Evolutionary conservation across 1,139 yeast genomes (phyloP), one percentile per base, ranked within the genome.

Genomic region (Sugiyamaella japonica): DNA sequence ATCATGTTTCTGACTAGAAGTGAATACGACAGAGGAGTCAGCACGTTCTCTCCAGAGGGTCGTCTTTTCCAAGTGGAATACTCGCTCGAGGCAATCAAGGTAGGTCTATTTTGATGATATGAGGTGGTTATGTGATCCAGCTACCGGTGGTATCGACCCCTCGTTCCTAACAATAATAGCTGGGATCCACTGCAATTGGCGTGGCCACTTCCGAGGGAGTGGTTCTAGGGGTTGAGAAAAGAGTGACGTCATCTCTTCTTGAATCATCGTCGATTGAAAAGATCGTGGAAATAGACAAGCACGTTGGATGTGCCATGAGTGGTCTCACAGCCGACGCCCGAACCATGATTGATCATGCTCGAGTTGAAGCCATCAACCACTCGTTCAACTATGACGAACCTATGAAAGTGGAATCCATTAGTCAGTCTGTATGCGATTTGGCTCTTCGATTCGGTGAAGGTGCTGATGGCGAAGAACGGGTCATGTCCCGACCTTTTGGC

Each of bases 401-500:
- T 48, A 89, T 93, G 66, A 87, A 88, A 56, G 96, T 93, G 38
- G 99, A 95, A 72, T 83, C 96, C 52, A 83, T 93, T 66, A 91
- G 99, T 12, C 99, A 95, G 73, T 85, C 96, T 1, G 97, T 95
- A 25, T 93, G 99, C 73, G 99, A 95, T 74, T 80, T 95, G 69
- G 99, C 99, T 1, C 78, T 95, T 65, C 81, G 98, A 70, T 95
- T 95, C 66, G 99, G 99, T 59, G 99, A 93, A 75, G 97, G 98
- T 63, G 99, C 97, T 9, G 86, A 93, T 45, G 99, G 97, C 58
- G 98, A 93, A 70, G 95, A 95, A 72, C 82, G 96, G 70, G 81
- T 91, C 65, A 95, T 95, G 99, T 89, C 97, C 3, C 84, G 99
- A 75, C 99, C 99, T 9, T 95, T 95, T 72, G 99, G 99, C 69